Evolutionary conservation across 2,329 filamentous ascomycete species (phyloP).

Genomic region (Colletotrichum liriopes): DNA sequence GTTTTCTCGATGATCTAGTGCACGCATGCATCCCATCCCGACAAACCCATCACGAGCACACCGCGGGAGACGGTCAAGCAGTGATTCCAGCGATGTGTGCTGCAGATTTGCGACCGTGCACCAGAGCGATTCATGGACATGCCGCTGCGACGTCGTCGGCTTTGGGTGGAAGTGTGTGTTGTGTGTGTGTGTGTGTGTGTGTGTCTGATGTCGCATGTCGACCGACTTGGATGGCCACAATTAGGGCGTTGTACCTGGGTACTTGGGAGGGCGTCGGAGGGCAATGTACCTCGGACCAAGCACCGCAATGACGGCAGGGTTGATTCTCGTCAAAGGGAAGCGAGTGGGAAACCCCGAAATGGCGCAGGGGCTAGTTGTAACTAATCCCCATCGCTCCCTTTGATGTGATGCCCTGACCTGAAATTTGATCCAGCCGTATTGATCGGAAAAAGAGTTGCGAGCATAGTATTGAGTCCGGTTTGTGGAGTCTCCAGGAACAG

Average conservation of each 20-base stretch:
- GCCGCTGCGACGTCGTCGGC: conserved; percentile 26
- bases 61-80: background rate
- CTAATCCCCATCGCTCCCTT: conserved; percentile 21
- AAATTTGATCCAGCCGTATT: background rate
- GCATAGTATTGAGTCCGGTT: background rate
- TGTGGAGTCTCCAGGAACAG: conserved; percentile 8
- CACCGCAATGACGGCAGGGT: conserved; percentile 15
- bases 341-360: background rate
- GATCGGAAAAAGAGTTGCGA: background rate
- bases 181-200: conserved; percentile 20
- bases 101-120: conserved; percentile 32
- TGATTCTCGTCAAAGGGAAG: conserved; percentile 11
- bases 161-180: conserved; percentile 1
- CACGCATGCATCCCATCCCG: background rate
- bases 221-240: conserved; percentile 24
- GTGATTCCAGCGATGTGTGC: conserved; percentile 3
- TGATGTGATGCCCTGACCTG: background rate
- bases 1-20: background rate
- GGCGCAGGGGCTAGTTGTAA: conserved; percentile 3
- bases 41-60: background rate
- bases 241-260: conserved; percentile 21
- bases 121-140: conserved; percentile 36
- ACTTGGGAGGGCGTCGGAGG: conserved; percentile 3
- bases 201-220: conserved; percentile 43
- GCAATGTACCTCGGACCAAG: conserved; percentile 22